Base-by-base conservation (phyloP, 73 alveolate species). In the Paramecium octaurelia region DNA sequence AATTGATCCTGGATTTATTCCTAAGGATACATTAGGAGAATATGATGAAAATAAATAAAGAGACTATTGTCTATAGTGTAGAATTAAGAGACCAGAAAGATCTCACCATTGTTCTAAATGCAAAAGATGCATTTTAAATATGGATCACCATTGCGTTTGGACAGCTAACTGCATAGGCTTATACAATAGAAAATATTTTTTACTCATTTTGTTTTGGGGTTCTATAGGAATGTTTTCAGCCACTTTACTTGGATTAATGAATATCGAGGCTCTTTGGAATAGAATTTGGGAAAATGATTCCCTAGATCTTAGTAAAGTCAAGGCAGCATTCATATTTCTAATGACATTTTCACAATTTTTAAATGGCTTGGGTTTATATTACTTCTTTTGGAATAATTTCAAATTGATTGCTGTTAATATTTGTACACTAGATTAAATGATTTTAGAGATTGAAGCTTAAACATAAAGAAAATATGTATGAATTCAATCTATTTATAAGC, bases 111-210 rank as follows among this genome's bases (percentile, higher is more conserved):
- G 97, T 48, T 93, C 95, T 6, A 76, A 76, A 58, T 94, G 97
- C 54, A 27, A 70, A 29, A 86, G 96, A 36, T 94, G 97, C 50
- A 93, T 94, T 50, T 58, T 94, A 27, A 87, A 90, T 58, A 94
- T 94, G 97, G 97, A 94, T 85, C 97, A 94, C 90, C 97, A 94
- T 88, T 94, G 97, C 70, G 94, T 95, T 6, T 94, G 97, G 97
- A 92, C 93, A 7, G 83, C 93, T 64, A 94, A 94, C 86, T 94
- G 97, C 83, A 90, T 94, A 1, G 97, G 97, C 3, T 77, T 92
- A 11, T 89, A 59, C 42, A 94, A 94, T 44, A 88, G 96, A 27
- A 94, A 94, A 40, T 46, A n/a, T 60, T 94, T 94, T 75, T 40
- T 83, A 23, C 85, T 94, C n/a, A 68, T 94, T 50, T 44, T 89